Evolutionary conservation across 805 yeast genomes (phyloP).

Genomic region (Metschnikowia dekortorum): DNA sequence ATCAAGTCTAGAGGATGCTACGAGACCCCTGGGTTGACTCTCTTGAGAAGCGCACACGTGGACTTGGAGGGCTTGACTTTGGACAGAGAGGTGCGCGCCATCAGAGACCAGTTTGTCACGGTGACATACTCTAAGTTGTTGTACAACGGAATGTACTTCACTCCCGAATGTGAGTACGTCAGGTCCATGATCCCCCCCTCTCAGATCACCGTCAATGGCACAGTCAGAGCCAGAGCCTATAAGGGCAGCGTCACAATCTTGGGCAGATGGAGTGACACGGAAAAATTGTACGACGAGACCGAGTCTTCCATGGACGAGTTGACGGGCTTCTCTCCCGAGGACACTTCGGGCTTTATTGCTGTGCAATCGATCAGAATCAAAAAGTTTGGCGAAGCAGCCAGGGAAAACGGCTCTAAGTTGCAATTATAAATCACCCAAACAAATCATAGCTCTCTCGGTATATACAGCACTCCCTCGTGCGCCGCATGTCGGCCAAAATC

Average conservation of each 20-base stretch:
- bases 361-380: conserved; percentile 98
- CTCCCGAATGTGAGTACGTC: conserved; percentile 96
- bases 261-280: conserved; percentile 94
- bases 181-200: conserved; percentile 93
- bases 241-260: conserved; percentile 81
- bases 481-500: not conserved
- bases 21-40: conserved; percentile 97
- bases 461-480: no score
- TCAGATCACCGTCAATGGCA: conserved; percentile 92
- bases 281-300: conserved; percentile 94
- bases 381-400: conserved; percentile 94
- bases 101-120: conserved; percentile 95
- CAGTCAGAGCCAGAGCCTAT: conserved; percentile 88
- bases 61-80: conserved; percentile 95
- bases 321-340: conserved; percentile 96
- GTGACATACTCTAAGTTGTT: conserved; percentile 84
- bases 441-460: not conserved
- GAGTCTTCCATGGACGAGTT: conserved; percentile 99
- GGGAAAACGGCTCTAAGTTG: conserved; percentile 63
- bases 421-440: conserved; percentile 29
- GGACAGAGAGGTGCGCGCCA: conserved; percentile 95
- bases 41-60: conserved; percentile 89
- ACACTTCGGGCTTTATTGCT: conserved; percentile 94
- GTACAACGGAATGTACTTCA: conserved; percentile 96
- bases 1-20: conserved; percentile 99